A percentile compares a stretch with the other conserved stretches of the same genome.
Evolutionary conservation across 2,329 filamentous ascomycete species (phyloP).

Genomic region (Hypoxylon sp.): DNA sequence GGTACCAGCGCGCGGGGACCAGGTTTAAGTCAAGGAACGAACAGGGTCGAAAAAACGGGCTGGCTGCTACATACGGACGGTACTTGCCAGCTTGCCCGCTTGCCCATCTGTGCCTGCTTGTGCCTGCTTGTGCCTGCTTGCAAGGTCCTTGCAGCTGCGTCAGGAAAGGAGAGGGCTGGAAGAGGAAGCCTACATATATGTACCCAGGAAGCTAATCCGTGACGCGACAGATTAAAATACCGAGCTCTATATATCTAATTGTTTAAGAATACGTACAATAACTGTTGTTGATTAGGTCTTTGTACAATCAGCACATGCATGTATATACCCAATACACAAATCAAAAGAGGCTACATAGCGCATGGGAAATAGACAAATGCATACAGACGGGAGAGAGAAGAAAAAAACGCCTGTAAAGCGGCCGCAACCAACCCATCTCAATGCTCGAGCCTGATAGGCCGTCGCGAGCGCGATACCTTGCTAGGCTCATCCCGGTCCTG

Average conservation of each 20-base stretch:
- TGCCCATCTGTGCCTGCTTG: too few species aligned
- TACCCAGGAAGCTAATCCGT: too few species aligned
- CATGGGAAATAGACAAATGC: background rate
- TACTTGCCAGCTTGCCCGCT: too few species aligned
- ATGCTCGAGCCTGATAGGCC: conserved; percentile 30
- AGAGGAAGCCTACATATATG: too few species aligned
- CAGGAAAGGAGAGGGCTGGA: conserved; percentile 14
- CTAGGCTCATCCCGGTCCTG: conserved; percentile 33
- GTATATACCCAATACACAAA: too few species aligned
- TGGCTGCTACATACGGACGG: too few species aligned
- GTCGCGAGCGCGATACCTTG: conserved; percentile 35
- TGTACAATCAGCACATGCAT: too few species aligned
- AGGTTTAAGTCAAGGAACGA: conserved; percentile 22
- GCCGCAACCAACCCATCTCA: conserved; percentile 24
- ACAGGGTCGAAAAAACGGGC: conserved; percentile 16
- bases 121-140: background rate
- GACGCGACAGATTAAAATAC: too few species aligned
- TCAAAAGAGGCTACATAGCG: too few species aligned
- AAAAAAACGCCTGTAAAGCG: conserved; percentile 22
- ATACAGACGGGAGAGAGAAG: background rate
- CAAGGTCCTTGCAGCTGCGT: conserved; percentile 21
- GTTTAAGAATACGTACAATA: background rate
- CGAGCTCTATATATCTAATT: too few species aligned
- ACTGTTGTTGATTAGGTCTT: too few species aligned
- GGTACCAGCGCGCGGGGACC: conserved; percentile 14